Evolutionary conservation across 2,329 filamentous ascomycete species (phyloP).

Genomic region (Whalleya microplaca): DNA sequence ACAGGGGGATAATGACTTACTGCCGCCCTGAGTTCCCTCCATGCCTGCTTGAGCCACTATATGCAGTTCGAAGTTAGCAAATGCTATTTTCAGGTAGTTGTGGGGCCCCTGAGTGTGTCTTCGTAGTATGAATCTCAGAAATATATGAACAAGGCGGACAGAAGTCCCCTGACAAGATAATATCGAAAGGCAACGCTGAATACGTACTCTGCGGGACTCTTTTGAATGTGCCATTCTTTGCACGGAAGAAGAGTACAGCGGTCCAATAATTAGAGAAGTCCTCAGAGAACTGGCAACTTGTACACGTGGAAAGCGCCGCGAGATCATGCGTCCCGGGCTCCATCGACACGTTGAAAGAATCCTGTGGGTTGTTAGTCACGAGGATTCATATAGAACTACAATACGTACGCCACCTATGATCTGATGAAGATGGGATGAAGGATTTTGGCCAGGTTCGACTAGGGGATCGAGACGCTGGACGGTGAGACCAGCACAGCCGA

Average conservation of each 20-base stretch:
- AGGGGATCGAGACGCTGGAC: constrained; percentile 48
- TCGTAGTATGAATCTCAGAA: neutral
- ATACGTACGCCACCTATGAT: constrained; percentile 55
- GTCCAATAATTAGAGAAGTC: constrained; percentile 38
- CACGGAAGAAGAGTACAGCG: constrained; percentile 42
- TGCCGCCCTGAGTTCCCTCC: constrained; percentile 46
- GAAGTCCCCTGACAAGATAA: too few relatives aligned
- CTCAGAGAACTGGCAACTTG: constrained; percentile 29
- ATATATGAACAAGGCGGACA: too few relatives aligned
- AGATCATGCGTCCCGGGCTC: constrained; percentile 38
- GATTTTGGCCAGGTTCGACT: constrained; percentile 50
- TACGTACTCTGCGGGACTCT: constrained; percentile 39
- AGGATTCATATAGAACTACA: neutral
- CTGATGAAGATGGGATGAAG: constrained; percentile 61
- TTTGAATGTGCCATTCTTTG: constrained; percentile 46
- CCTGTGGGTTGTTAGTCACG: constrained; percentile 29
- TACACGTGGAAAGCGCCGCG: constrained; percentile 45
- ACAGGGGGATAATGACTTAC: too few relatives aligned
- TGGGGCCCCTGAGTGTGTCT: too few relatives aligned
- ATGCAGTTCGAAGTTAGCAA: neutral
- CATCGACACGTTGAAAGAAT: constrained; percentile 53
- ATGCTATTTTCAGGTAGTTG: neutral
- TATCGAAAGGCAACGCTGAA: neutral
- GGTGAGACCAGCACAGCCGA: constrained; percentile 57
- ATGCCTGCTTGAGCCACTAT: constrained; percentile 42